A percentile compares a stretch with the other conserved stretches of the same genome.
Evolutionary conservation across 495 filamentous ascomycete species (phyloP).

Genomic region (Oleoguttula mirabilis): DNA sequence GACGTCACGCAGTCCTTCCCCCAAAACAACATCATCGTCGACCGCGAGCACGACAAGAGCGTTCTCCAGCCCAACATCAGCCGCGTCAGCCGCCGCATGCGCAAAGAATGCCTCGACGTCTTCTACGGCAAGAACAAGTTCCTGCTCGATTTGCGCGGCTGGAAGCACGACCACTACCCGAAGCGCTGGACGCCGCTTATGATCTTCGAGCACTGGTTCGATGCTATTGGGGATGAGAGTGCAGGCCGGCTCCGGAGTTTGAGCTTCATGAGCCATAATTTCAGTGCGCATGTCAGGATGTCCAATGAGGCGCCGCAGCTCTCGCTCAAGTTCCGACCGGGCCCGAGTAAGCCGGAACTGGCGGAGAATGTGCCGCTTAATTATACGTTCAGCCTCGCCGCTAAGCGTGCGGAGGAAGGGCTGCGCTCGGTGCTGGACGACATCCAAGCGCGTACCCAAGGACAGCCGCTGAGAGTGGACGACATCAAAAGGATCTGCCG

Average conservation of each 20-base stretch:
- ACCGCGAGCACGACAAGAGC: no score
- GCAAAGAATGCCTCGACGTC: conserved; percentile 12
- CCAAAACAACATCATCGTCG: not conserved
- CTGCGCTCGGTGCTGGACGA: not conserved
- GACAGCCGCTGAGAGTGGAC: conserved; percentile 5
- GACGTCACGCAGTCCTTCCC: conserved; percentile 3
- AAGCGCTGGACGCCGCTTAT: conserved; percentile 4
- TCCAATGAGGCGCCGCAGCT: not conserved
- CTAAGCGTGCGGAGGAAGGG: not conserved
- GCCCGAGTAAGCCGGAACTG: not conserved
- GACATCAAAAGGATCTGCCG: conserved; percentile 18
- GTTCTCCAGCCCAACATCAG: conserved; percentile 7
- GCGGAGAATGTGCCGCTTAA: not conserved
- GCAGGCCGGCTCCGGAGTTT: conserved; percentile 3
- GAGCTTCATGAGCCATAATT: conserved; percentile 9
- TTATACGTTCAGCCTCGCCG: conserved; percentile 3
- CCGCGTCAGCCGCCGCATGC: conserved; percentile 7
- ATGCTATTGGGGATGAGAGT: conserved; percentile 8
- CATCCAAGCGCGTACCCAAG: not conserved
- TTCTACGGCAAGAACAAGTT: conserved; percentile 13
- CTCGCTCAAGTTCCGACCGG: conserved; percentile 3
- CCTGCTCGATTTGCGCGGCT: conserved; percentile 14
- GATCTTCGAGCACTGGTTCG: conserved; percentile 12
- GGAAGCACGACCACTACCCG: conserved; percentile 7
- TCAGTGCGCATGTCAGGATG: conserved; percentile 7